These are phyloP conservation scores for Cyphellophora europaea DNA, from an alignment of 2,329 filamentous ascomycete genomes.

Conservation along the genomic window DNA sequence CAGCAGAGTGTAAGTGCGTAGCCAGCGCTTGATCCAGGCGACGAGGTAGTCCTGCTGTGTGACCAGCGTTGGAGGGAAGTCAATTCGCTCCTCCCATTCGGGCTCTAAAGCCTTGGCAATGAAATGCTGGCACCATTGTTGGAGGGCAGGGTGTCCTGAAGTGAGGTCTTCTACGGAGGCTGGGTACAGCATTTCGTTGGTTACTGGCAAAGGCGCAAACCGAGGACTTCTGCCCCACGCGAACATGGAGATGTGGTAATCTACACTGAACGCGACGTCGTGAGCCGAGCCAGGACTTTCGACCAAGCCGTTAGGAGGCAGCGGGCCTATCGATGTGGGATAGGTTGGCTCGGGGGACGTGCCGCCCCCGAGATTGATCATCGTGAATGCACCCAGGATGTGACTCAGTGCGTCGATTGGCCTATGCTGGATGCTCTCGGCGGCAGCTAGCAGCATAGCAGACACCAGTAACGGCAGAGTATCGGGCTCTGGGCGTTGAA, in stretches of 20 bases:
- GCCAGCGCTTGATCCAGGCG: slow-evolving; percentile 3
- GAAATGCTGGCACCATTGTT: slow-evolving; percentile 4
- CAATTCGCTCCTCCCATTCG: slow-evolving; percentile 1
- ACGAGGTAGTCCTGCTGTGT: slow-evolving; percentile 4
- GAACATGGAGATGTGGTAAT: slow-evolving; percentile 5
- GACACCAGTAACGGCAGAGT: slow-evolving; percentile 5
- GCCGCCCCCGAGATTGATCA: not conserved
- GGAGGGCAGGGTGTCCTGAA: slow-evolving; percentile 1
- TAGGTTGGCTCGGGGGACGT: not conserved
- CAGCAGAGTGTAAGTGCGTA: not conserved
- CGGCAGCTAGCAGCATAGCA: slow-evolving; percentile 3
- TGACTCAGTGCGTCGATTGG: slow-evolving; percentile 5
- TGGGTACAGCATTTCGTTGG: not conserved
- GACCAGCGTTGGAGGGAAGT: not conserved
- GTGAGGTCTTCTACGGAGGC: not conserved
- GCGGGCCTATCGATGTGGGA: not conserved
- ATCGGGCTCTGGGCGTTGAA: slow-evolving; percentile 1
- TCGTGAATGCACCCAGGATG: slow-evolving; percentile 5
- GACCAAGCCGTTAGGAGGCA: slow-evolving; percentile 1
- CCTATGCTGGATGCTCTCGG: slow-evolving; percentile 5
- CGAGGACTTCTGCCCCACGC: not conserved
- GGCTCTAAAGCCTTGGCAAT: not conserved
- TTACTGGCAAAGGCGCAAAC: slow-evolving; percentile 3
- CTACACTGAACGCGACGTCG: slow-evolving; percentile 1
- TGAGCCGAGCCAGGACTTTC: slow-evolving; percentile 1